Percentiles rank a stretch among this genome's conserved stretches.
Evolutionary conservation across 2,329 filamentous ascomycete genomes (phyloP).

Genomic region (Penicillium sp.): DNA sequence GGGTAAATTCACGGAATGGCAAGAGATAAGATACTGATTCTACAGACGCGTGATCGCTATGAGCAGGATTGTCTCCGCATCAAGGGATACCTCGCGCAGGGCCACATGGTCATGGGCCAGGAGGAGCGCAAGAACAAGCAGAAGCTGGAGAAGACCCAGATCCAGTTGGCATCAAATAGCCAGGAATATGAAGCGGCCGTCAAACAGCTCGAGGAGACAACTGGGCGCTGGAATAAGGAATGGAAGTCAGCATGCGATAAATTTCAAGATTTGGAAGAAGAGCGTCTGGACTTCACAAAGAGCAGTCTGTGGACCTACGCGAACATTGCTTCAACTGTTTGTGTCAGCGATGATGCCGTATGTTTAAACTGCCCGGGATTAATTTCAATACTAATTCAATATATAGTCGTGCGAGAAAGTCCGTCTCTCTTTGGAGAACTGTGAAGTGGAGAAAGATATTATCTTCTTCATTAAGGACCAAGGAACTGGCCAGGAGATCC

Average conservation of each 20-base stretch:
- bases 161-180: constrained; percentile 86
- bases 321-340: constrained; percentile 95
- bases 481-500: constrained; percentile 95
- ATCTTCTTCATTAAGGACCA: constrained; percentile 78
- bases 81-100: constrained; percentile 96
- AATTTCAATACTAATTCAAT: constrained; percentile 8
- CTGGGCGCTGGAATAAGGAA: constrained; percentile 91
- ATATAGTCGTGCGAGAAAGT: constrained; percentile 85
- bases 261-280: constrained; percentile 98
- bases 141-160: constrained; percentile 97
- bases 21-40: constrained; percentile 1
- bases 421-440: constrained; percentile 84
- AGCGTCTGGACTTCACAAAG: constrained; percentile 94
- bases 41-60: constrained; percentile 80
- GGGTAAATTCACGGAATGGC: constrained; percentile 17
- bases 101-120: constrained; percentile 99
- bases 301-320: constrained; percentile 97
- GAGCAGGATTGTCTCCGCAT: constrained; percentile 98
- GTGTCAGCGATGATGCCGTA: constrained; percentile 87
- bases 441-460: constrained; percentile 97
- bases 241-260: constrained; percentile 98
- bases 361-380: constrained; percentile 20
- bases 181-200: constrained; percentile 91
- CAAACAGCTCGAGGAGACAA: constrained; percentile 92
- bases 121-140: constrained; percentile 99